Percentiles rank a stretch among this genome's conserved stretches.
Evolutionary conservation across 441 rosid genomes (phyloP).

Genomic region (Monsonia emarginata): DNA sequence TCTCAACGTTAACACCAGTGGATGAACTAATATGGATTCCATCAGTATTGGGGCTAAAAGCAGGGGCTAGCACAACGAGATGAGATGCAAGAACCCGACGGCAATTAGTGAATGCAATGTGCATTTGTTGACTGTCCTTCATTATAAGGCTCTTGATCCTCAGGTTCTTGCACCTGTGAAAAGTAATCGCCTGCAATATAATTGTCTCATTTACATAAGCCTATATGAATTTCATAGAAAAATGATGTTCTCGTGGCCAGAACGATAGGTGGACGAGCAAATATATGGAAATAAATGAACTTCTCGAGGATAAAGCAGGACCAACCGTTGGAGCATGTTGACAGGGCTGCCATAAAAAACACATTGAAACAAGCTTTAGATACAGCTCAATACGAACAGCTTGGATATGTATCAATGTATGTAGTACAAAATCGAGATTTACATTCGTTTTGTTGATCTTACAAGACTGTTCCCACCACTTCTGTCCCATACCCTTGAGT

Average conservation of each 20-base stretch:
- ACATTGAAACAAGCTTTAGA: slow-evolving; percentile 19
- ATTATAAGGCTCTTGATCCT: slow-evolving; percentile 42
- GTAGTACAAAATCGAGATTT: slow-evolving; percentile 4
- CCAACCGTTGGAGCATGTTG: slow-evolving; percentile 82
- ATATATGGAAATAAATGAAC: slow-evolving; percentile 17
- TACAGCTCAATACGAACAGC: slow-evolving; percentile 10
- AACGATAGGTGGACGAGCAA: background rate
- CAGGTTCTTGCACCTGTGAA: slow-evolving; percentile 76
- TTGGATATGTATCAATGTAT: slow-evolving; percentile 12
- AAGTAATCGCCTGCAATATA: slow-evolving; percentile 57
- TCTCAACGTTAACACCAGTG: slow-evolving; percentile 45
- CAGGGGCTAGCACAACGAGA: slow-evolving; percentile 55
- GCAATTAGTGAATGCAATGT: slow-evolving; percentile 62
- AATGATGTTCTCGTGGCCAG: background rate
- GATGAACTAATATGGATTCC: slow-evolving; percentile 77
- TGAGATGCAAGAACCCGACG: slow-evolving; percentile 38
- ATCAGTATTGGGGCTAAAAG: slow-evolving; percentile 80
- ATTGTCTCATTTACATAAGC: slow-evolving; percentile 11
- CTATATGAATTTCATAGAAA: slow-evolving; percentile 3
- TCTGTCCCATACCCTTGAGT: slow-evolving; percentile 64
- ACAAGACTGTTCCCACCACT: slow-evolving; percentile 86
- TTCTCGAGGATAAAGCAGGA: slow-evolving; percentile 19
- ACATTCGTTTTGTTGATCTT: slow-evolving; percentile 49
- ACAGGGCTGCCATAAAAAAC: slow-evolving; percentile 60
- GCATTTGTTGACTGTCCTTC: slow-evolving; percentile 67